Percentiles rank a stretch among this genome's conserved stretches.
Evolutionary conservation across 208 protist species (phyloP).

Genomic region (Leptomonas seymouri): DNA sequence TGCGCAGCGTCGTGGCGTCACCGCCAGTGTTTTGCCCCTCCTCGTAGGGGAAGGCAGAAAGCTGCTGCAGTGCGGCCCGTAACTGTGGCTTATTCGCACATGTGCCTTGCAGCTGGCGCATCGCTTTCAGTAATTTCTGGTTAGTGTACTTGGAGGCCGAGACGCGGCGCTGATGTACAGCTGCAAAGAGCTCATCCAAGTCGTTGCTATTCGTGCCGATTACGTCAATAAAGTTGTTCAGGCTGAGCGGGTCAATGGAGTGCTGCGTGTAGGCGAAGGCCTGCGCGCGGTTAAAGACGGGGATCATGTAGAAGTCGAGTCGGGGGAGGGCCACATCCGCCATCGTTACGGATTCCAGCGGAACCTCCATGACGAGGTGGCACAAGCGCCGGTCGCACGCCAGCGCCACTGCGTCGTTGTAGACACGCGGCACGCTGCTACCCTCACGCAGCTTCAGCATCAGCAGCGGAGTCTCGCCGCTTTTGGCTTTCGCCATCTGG

Average conservation of each 20-base stretch:
- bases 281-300: conserved; percentile 52
- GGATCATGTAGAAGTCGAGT: conserved; percentile 64
- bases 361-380: conserved; percentile 71
- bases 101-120: conserved; percentile 62
- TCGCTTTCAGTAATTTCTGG: conserved; percentile 69
- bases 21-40: conserved; percentile 43
- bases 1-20: conserved; percentile 47
- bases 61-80: conserved; percentile 45
- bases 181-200: conserved; percentile 70
- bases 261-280: conserved; percentile 70
- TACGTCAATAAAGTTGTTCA: conserved; percentile 66
- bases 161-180: conserved; percentile 53
- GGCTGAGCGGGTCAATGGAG: conserved; percentile 56
- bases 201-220: conserved; percentile 77
- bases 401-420: conserved; percentile 72
- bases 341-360: conserved; percentile 65
- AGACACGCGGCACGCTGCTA: conserved; percentile 51
- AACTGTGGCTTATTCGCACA: conserved; percentile 54
- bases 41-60: conserved; percentile 53
- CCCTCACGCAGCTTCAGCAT: conserved; percentile 73
- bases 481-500: conserved; percentile 36
- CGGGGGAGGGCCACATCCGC: conserved; percentile 53
- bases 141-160: conserved; percentile 60
- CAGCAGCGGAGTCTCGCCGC: conserved; percentile 62
- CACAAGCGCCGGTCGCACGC: conserved; percentile 65